These are phyloP conservation scores for Piper longum DNA, from an alignment of 164 flowering plant species.

Conservation along the genomic window DNA sequence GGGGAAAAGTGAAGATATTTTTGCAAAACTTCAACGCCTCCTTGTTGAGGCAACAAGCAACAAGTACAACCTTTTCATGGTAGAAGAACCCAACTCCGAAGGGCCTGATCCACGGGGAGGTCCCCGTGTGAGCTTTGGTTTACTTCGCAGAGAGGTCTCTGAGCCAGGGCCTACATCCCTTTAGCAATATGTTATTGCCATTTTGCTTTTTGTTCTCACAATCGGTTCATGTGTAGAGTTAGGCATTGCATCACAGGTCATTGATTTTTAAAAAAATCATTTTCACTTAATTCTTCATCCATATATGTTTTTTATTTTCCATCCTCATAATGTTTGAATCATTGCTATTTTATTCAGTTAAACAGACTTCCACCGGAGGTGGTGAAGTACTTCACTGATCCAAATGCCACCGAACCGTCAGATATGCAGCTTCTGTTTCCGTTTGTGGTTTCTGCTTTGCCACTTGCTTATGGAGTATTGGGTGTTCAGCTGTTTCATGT, in stretches of 20 bases:
- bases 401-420: conserved; percentile 83
- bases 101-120: conserved; percentile 95
- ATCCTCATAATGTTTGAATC: not conserved
- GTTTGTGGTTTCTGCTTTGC: conserved; percentile 86
- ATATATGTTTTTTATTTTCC: not conserved
- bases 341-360: conserved; percentile 29
- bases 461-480: conserved; percentile 89
- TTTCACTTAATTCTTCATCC: not conserved
- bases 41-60: conserved; percentile 57
- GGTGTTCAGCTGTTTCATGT: conserved; percentile 90
- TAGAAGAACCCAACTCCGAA: conserved; percentile 94
- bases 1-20: conserved; percentile 82
- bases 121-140: conserved; percentile 92
- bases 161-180: conserved; percentile 89
- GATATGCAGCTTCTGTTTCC: conserved; percentile 81
- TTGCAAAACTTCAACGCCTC: conserved; percentile 69
- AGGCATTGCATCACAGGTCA: conserved; percentile 86
- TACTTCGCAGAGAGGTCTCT: conserved; percentile 90
- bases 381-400: conserved; percentile 91
- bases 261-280: not conserved
- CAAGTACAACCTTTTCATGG: conserved; percentile 93
- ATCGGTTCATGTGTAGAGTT: conserved; percentile 89
- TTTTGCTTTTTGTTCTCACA: conserved; percentile 68
- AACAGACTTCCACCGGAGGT: conserved; percentile 91
- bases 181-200: conserved; percentile 96